Evolutionary conservation across 768 basidiomycete species (phyloP).

Genomic region (Ramaria rubella): DNA sequence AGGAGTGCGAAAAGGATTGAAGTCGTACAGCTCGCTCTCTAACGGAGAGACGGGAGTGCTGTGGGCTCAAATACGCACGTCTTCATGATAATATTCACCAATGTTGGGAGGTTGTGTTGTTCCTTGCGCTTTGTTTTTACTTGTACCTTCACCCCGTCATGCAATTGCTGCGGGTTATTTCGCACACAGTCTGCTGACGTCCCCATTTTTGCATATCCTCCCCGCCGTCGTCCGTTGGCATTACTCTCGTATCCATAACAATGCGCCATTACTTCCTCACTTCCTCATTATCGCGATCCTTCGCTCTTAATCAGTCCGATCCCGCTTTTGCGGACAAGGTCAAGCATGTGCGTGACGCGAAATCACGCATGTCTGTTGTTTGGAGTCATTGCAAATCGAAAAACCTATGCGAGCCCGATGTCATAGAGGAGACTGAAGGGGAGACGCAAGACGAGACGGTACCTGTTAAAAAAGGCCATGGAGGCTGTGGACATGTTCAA

Average conservation of each 20-base stretch:
- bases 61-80: constrained; percentile 3
- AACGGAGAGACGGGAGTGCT: constrained; percentile 58
- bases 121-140: constrained; percentile 10
- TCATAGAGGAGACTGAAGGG: constrained; percentile 71
- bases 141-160: constrained; percentile 5
- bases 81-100: constrained; percentile 9
- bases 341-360: constrained; percentile 79
- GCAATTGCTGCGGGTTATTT: constrained; percentile 5
- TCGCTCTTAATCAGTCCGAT: constrained; percentile 59
- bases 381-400: constrained; percentile 86
- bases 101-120: too few relatives aligned
- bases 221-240: constrained; percentile 11
- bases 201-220: constrained; percentile 48
- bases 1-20: constrained; percentile 74
- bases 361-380: constrained; percentile 79
- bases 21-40: constrained; percentile 51
- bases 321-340: constrained; percentile 81
- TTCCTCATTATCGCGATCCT: constrained; percentile 16
- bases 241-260: constrained; percentile 24
- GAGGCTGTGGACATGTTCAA: constrained; percentile 93
- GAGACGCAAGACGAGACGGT: constrained; percentile 56
- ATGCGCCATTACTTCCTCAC: constrained; percentile 20
- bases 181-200: constrained; percentile 46
- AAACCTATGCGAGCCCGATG: constrained; percentile 83
- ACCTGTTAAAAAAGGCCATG: constrained; percentile 84